Percentiles rank a stretch among this genome's conserved stretches.
These are phyloP conservation scores for Ustilago trichophora DNA, from an alignment of 1,284 basidiomycete species.

Conservation along the genomic window DNA sequence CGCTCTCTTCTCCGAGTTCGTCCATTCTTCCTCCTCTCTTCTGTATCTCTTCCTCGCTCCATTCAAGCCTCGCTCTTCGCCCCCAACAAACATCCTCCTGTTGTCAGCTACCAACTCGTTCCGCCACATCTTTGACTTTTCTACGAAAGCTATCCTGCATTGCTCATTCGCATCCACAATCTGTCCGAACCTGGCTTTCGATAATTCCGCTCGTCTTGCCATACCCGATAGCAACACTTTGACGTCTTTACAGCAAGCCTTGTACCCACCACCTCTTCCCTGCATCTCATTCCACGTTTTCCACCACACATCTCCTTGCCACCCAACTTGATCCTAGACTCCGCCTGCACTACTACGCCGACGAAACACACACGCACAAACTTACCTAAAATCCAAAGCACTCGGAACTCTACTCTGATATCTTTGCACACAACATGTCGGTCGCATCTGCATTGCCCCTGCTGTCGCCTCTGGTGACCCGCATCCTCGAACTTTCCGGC, in stretches of 20 bases:
- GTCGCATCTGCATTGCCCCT: constrained; percentile 51
- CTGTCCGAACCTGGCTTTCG: neutral
- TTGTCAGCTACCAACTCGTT: neutral
- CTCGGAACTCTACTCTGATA: neutral
- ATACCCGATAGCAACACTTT: no score
- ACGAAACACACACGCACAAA: no score
- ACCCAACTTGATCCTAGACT: no score
- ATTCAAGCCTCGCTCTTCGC: no score
- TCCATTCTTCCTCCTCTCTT: neutral
- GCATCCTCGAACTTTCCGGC: constrained; percentile 88
- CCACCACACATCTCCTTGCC: neutral
- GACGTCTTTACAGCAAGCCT: no score
- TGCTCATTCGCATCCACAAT: neutral
- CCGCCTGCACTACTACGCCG: no score
- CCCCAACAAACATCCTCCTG: no score
- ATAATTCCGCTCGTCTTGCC: no score
- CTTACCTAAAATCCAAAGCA: neutral
- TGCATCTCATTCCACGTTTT: neutral
- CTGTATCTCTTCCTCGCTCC: no score
- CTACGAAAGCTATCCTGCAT: no score
- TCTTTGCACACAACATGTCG: constrained; percentile 14
- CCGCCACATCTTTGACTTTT: neutral
- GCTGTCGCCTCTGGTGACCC: constrained; percentile 89
- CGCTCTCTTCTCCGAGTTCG: neutral
- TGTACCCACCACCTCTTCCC: neutral